Conservation (phyloP, 164 flowering plant genomes). For the Akebia trifoliata region DNA sequence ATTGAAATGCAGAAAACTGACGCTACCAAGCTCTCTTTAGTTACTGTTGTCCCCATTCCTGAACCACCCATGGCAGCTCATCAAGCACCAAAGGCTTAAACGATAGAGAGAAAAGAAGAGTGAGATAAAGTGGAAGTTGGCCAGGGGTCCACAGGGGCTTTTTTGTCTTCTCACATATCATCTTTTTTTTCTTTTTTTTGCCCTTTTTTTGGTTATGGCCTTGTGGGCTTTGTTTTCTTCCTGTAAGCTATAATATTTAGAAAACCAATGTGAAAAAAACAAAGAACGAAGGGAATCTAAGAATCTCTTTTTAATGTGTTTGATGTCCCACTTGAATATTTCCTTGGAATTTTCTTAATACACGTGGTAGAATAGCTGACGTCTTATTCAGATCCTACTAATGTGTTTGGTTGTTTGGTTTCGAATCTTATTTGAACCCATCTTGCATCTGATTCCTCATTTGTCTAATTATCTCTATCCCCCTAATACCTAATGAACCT, state of each 20-base stretch:
- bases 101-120: not conserved
- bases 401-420: too few species aligned
- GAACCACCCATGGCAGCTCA: constrained; percentile 24
- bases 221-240: constrained; percentile 9
- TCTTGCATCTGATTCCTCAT: too few species aligned
- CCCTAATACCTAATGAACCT: too few species aligned
- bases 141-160: constrained; percentile 15
- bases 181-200: too few species aligned
- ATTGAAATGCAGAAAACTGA: constrained; percentile 33
- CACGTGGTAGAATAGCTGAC: too few species aligned
- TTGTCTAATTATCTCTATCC: too few species aligned
- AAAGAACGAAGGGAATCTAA: constrained; percentile 13
- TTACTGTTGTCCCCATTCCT: constrained; percentile 20
- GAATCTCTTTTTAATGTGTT: too few species aligned
- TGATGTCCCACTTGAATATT: too few species aligned
- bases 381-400: too few species aligned
- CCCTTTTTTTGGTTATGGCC: constrained; percentile 1
- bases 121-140: not conserved
- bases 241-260: constrained; percentile 9
- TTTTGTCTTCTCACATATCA: constrained; percentile 27
- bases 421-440: too few species aligned
- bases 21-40: constrained; percentile 20
- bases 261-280: not conserved
- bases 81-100: constrained; percentile 23
- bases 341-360: too few species aligned